Evolutionary conservation across 1,284 basidiomycete genomes (phyloP).

Genomic region (Sporisorium exsertum): DNA sequence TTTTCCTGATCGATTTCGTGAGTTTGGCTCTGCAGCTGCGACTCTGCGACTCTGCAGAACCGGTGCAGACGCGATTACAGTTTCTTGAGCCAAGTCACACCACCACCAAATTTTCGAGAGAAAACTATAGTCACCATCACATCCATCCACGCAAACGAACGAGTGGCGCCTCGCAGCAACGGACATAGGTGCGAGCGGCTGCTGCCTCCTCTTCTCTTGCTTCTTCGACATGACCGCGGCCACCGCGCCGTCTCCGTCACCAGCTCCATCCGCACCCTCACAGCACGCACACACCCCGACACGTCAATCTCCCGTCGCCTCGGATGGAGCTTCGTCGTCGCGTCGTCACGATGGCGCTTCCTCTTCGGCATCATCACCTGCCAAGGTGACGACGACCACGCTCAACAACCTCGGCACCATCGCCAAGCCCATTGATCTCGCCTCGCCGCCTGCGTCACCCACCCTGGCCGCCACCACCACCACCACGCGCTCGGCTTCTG

Average conservation of each 20-base stretch:
- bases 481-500: constrained; percentile 1
- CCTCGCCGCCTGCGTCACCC: constrained; percentile 42
- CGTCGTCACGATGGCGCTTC: constrained; percentile 45
- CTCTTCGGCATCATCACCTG: constrained; percentile 24
- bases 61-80: constrained; percentile 51
- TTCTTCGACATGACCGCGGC: constrained; percentile 42
- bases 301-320: constrained; percentile 21
- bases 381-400: constrained; percentile 18
- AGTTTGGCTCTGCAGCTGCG: neutral
- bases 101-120: constrained; percentile 30
- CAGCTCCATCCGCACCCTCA: constrained; percentile 42
- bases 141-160: constrained; percentile 8
- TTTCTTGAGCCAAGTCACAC: constrained; percentile 48
- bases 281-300: constrained; percentile 31
- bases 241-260: constrained; percentile 50
- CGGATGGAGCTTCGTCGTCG: constrained; percentile 31
- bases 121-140: constrained; percentile 41
- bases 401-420: constrained; percentile 28
- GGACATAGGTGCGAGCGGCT: constrained; percentile 6
- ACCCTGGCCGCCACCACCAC: constrained; percentile 12
- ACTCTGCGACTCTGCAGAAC: neutral
- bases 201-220: constrained; percentile 1
- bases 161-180: neutral
- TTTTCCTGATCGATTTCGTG: constrained; percentile 7
- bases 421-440: constrained; percentile 46